phyloP scores from a whole-genome alignment of 2,329 filamentous ascomycete genomes.

The Macroventuria anomochaeta region DNA sequence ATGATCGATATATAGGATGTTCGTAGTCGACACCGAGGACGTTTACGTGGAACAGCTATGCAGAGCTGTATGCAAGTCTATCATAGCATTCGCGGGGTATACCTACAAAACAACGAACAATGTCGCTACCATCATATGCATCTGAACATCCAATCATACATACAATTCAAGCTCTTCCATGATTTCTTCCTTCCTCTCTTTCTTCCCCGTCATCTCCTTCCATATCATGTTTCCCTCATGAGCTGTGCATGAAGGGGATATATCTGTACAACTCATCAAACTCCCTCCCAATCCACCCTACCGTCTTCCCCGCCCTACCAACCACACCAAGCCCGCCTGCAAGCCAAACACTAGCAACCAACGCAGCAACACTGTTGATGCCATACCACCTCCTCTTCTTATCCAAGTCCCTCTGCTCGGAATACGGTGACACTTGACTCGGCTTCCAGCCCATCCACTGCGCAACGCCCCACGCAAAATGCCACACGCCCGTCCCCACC shows the following conservation, averaged over 20 bases:
- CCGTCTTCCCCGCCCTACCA: constrained; percentile 70
- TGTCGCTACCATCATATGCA: not conserved
- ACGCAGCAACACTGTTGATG: constrained; percentile 69
- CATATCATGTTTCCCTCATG: no score
- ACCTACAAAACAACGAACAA: constrained; percentile 24
- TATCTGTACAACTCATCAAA: constrained; percentile 77
- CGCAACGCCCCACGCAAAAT: constrained; percentile 86
- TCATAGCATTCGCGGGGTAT: constrained; percentile 28
- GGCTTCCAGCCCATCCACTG: constrained; percentile 76
- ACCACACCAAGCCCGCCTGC: constrained; percentile 81
- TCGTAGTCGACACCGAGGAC: no score
- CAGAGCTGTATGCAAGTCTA: constrained; percentile 1
- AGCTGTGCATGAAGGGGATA: constrained; percentile 60
- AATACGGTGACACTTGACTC: constrained; percentile 58
- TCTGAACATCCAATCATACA: not conserved
- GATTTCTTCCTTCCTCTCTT: not conserved
- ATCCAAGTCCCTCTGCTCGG: constrained; percentile 57
- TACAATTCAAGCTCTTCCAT: not conserved
- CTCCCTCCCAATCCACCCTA: constrained; percentile 79
- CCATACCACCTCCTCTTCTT: constrained; percentile 72
- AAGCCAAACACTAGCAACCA: constrained; percentile 74
- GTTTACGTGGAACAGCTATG: no score
- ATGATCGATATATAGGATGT: no score
- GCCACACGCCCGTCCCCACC: constrained; percentile 71
- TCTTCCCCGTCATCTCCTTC: no score